Evolutionary conservation across 1,139 yeast genomes (phyloP), one percentile per base, ranked within the genome.

Genomic region (Protomyces inundatus): DNA sequence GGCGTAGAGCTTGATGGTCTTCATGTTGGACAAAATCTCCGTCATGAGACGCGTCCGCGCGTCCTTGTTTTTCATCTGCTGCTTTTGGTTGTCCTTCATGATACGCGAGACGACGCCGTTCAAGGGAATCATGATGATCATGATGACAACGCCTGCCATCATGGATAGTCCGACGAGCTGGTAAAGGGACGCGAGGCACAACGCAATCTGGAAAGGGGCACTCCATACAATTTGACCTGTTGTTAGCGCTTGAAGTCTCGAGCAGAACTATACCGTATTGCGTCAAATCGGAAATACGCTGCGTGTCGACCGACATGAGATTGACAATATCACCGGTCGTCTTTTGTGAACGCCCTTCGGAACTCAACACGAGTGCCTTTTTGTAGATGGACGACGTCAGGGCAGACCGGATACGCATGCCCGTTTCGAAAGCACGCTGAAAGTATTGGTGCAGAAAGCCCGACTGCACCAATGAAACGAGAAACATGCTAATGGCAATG

Each of bases 261-360:
- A 23, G 23, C 1, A 42, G 10, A 12, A 36, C 16, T 68, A 5
- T 42, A 42, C 93, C 85, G 75, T 88, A 87, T 73, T 90, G 96
- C 52, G 89, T 84, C 67, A 91, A 80, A 72, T 91, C 98, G 76
- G 90, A 97, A 66, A 93, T 79, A 76, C 98, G 83, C 77, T 91
- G 98, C 6, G 95, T 88, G 77, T 93, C 98, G 59, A 93, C 97
- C 61, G 97, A 87, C 72, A 70, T 70, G 40, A 68, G 63, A 72
- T 95, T 93, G 64, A 93, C 98, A 71, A 95, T 90, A 73, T 95
- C 98, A 74, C 98, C 98, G n/a, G 97, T 90, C 35, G 90, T 83
- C 60, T 90, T 85, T 63, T 82, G 80, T 64, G 84, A 87, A 64
- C 89, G 85, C 6, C 96, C 87, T 72, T 93, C 97, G 70, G 85